Evolutionary conservation across 805 yeast species (phyloP), one percentile per base, ranked within the genome.

Genomic region (Pichia kluyveri): DNA sequence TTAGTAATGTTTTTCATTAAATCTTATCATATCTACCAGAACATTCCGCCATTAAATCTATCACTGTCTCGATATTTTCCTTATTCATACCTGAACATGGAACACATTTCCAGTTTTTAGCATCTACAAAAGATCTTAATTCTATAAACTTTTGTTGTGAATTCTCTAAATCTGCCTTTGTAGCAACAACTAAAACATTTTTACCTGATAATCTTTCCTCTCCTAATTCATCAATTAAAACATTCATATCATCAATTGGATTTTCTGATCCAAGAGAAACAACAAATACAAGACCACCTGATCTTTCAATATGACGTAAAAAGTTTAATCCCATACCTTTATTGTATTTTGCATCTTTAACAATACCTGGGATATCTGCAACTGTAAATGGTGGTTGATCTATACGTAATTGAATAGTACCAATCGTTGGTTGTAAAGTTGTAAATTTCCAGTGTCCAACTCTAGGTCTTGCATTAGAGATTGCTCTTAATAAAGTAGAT

Each of bases 381-480:
- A 93, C 97, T 0, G 96, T 86, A 62, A 91, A 90, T 6, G 84
- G 75, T 5, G 77, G 78, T 50, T 74, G 73, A 54, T 81, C 86
- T 2, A 83, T 75, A 1, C 83, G 76, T 19, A 80, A 63, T 42
- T 74, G 72, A 14, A 93, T 85, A 0, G 97, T 91, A 4, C 99
- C 99, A 43, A 93, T 79, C 0, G 88, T 83, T 0, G 99, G 99
- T 51, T 82, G 87, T 46, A 93, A 68, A 0, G 99, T 93, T 0
- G 99, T 93, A 61, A 93, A 93, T 59, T 85, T 95, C 96, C 97
- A 93, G 64, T 89, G 95, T 0, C 98, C 99, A 14, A 93, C 86
- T 48, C 86, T 71, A 1, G 99, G 97, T 48, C 82, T 73, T 0
- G 99, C 98, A 47, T 80, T 79, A 0, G 96, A 86, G 15, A 93